phyloP scores from a whole-genome alignment of 1,284 basidiomycete genomes.

The Trametes hirsuta region DNA sequence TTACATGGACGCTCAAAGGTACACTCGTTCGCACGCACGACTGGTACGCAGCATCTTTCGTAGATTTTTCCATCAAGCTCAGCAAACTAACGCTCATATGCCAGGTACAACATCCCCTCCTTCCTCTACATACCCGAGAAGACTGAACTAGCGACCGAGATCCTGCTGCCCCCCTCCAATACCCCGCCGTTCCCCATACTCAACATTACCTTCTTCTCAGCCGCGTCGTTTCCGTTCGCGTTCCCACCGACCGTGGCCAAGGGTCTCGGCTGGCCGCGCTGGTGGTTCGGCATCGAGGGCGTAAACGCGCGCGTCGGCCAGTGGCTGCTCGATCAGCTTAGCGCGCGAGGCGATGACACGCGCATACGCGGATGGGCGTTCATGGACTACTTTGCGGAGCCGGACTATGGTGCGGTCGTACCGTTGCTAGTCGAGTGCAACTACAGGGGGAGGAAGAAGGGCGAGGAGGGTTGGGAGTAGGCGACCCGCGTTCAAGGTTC shows the following conservation, averaged over 20 bases:
- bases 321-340: conserved; percentile 59
- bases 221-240: conserved; percentile 78
- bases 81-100: background rate
- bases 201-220: conserved; percentile 80
- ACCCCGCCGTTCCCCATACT: conserved; percentile 49
- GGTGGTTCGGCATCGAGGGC: conserved; percentile 78
- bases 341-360: conserved; percentile 31
- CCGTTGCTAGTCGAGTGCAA: conserved; percentile 79
- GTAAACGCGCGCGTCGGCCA: conserved; percentile 74
- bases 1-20: conserved; percentile 73
- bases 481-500: background rate
- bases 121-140: conserved; percentile 84
- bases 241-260: conserved; percentile 74
- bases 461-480: conserved; percentile 51
- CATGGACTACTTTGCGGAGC: conserved; percentile 71
- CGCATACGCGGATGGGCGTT: conserved; percentile 71
- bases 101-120: conserved; percentile 77
- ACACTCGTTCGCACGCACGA: conserved; percentile 78
- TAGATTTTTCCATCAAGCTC: background rate
- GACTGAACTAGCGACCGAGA: conserved; percentile 53
- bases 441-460: conserved; percentile 53
- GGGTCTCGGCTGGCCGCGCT: conserved; percentile 79
- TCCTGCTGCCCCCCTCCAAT: conserved; percentile 50
- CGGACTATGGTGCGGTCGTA: conserved; percentile 52
- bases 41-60: conserved; percentile 58